These are phyloP conservation scores for Nymphaea thermarum DNA, from an alignment of 164 flowering plant genomes.

Conservation along the genomic window DNA sequence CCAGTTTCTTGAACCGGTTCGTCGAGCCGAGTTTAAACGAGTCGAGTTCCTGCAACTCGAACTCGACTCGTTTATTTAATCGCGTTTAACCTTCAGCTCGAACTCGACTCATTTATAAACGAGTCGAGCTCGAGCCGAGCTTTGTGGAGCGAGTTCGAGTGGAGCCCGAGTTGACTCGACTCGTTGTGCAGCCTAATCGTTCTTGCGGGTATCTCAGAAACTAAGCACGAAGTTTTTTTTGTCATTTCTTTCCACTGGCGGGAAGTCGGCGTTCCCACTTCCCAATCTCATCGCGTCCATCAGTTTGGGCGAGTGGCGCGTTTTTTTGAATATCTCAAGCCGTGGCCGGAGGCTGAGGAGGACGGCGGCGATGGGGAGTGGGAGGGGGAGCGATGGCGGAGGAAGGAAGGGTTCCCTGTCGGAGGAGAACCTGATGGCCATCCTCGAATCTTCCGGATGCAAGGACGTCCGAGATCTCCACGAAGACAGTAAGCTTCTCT, in stretches of 20 bases:
- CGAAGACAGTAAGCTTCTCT: constrained; percentile 39
- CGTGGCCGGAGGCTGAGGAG: neutral
- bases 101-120: too few species aligned
- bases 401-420: constrained; percentile 3
- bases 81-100: too few species aligned
- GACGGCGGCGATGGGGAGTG: constrained; percentile 10
- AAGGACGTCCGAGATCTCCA: constrained; percentile 33
- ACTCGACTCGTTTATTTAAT: too few species aligned
- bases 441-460: constrained; percentile 44
- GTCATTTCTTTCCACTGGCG: neutral
- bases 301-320: neutral
- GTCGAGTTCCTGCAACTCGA: too few species aligned
- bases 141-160: too few species aligned
- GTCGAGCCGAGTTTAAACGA: too few species aligned
- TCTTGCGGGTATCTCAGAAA: too few species aligned
- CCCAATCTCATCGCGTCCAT: neutral
- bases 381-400: constrained; percentile 18
- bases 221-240: too few species aligned
- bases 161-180: too few species aligned
- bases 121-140: too few species aligned
- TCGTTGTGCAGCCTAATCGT: too few species aligned
- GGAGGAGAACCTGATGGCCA: constrained; percentile 67
- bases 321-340: neutral
- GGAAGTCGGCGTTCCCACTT: neutral
- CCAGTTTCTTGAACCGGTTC: too few species aligned